Base-by-base conservation (phyloP, 75 land plant species). In the Pinus albicaulis region DNA sequence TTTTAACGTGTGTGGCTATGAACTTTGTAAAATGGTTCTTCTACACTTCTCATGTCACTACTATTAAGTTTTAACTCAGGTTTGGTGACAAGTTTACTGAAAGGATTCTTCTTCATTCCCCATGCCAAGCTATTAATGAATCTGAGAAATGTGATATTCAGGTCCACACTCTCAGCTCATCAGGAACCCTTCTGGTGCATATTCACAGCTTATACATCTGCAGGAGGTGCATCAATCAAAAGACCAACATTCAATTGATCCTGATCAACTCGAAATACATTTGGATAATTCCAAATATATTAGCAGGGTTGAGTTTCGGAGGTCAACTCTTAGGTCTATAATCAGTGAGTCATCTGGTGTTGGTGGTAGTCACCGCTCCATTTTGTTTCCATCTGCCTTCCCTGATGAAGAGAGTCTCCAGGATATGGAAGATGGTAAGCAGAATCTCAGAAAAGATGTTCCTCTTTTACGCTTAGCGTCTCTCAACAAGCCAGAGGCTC, bases 401-500 rank as follows among this genome's bases (percentile, higher is more conserved):
- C 84, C 77, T 13, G 71, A 19, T 25, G 71, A 78, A 20, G 26
- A 69, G 57, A 59, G 71, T 63, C 15, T 84, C 14, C 74, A 61
- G 56, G 73, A 82, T 52, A 20, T 17, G n/a, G 79, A 75, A 77
- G 52, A 14, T 10, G 53, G 52, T 59, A 0, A 12, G 23, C 8
- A 20, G 23, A 22, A 19, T 10, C 57, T 34, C 38, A 5, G 62
- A 22, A 73, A 82, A 26, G 76, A 89, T 26, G 87, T 89, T 4
- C 72, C 90, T 28, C 7, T 93, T 25, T 69, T 83, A 22, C 90
- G 96, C 48, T 86, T 95, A 57, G 98, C 92, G 2, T 3, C 23
- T 62, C 81, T 93, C 14, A 89, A 91, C 78, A 93, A 95, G 74
- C 90, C 93, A 44, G 98, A 95, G 75, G 73, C 87, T 48, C 98